Evolutionary conservation across 1,284 basidiomycete species (phyloP), one percentile per base, ranked within the genome.

Genomic region (Laetiporus sulphureus): DNA sequence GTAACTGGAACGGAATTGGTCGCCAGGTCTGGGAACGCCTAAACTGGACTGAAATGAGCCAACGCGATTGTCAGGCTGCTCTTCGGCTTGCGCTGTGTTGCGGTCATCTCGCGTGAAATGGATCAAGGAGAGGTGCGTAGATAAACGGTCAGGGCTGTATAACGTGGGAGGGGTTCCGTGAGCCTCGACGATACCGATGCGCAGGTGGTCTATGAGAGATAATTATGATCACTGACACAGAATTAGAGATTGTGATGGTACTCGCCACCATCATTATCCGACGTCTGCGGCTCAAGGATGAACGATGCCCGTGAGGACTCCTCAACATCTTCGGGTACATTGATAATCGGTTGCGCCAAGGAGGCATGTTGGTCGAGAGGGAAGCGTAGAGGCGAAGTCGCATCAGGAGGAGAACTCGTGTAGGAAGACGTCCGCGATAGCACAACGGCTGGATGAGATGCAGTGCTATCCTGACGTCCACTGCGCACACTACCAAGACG

Each of bases 271-370:
- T 73, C 72, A 30, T 61, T 60, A 2, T 69, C 56, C 7, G 55
- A 51, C 15, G 58, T n/a, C n/a, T n/a, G 60, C 32, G 59, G 52
- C 49, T 69, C 68, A 32, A 75, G 49, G 10, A 70, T 63, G 5
- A 77, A 79, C 0, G 74, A 75, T 7, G 71, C 67, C 29, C 72
- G 61, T 7, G 74, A 77, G 18, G 76, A 79, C 41, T 19, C 21
- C 20, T 72, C 68, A 2, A 84, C 68, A 51, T 87, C 83, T 54
- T 84, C 82, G 0, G 83, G 79, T 11, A 85, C 63, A 21, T 65
- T 68, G 6, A 59, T 56, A 0, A 50, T 37, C 1, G 65, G 60
- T 21, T 56, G 54, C n/a, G 52, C 50, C 8, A 55, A 50, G 16
- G 47, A 48, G 40, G 48, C 41, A 34, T 53, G 49, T 20, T 55